Base-by-base conservation (phyloP, 495 filamentous ascomycete species). In the Neurospora discreta region DNA sequence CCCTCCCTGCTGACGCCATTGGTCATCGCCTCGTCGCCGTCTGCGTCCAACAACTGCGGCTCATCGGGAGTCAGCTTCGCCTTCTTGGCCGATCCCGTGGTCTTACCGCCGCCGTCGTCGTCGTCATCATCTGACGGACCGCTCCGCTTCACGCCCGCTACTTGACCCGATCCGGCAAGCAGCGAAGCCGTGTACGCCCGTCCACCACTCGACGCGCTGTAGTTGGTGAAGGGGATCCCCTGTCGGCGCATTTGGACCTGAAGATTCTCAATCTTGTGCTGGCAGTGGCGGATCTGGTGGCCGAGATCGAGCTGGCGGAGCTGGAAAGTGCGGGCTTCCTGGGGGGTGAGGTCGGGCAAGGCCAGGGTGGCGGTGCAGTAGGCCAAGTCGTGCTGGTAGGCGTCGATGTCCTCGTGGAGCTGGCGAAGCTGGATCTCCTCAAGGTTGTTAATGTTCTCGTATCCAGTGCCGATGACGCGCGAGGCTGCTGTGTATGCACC, bases 241-340 rank as follows among this genome's bases (percentile, higher is more conserved):
- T 65, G 52, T 1, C 52, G 52, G 43, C 75, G 77, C 42, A 70
- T 38, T 40, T 79, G 71, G 11, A 71, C 73, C 36, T 78, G 74
- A 1, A 84, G 73, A 10, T 43, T 71, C 69, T 84, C 78, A 43
- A 84, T 81, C 5, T 79, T 75, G 69, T 85, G 81, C 52, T 75
- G 75, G 73, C 80, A 81, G 65, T 80, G 76, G 2, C 83, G 81
- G 39, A 84, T 81, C 71, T 83, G 82, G 70, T 85, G 82, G 26
- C 74, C 73, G 23, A 82, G 78, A 40, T 85, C 83, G 6, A 85
- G 71, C 6, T 74, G 73, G 10, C 83, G 82, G 20, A 84, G 75
- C 71, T 82, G 80, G 6, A 82, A 68, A 0, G 79, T 83, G 39
- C 83, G 78, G 0, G 73, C 73, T 75, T 85, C 83, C 41, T 84